phyloP scores from a whole-genome alignment of 2,329 filamentous ascomycete species.

The Colletotrichum endophyticum region DNA sequence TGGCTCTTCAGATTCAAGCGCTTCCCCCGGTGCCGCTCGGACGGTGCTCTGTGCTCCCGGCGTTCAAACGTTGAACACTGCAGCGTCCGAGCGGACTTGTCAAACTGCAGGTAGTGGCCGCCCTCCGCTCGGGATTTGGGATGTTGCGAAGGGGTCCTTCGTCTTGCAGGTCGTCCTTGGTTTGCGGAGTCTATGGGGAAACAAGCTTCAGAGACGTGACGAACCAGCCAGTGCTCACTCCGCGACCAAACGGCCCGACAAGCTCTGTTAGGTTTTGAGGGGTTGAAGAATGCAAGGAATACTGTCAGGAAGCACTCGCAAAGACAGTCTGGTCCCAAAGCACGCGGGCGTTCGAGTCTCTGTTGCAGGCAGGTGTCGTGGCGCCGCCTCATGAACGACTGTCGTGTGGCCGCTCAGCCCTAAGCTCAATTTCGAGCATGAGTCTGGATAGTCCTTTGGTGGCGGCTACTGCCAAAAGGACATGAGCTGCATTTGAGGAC shows the following conservation, averaged over 20 bases:
- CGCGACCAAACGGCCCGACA: not conserved
- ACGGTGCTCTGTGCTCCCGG: not conserved
- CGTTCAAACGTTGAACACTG: conserved; percentile 3
- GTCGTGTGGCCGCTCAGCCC: not conserved
- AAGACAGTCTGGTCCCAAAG: not conserved
- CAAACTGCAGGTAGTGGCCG: not conserved
- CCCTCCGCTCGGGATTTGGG: not conserved
- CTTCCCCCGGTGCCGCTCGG: not conserved
- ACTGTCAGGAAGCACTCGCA: not conserved
- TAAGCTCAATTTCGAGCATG: not conserved
- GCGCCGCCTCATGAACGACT: not conserved
- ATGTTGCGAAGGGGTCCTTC: not conserved
- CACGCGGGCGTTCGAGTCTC: not conserved
- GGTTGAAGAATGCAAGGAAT: not conserved
- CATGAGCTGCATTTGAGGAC: not conserved
- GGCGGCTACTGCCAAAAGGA: not conserved
- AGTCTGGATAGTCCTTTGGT: not conserved
- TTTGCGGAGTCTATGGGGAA: not conserved
- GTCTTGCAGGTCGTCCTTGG: not conserved
- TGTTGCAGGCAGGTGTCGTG: not conserved
- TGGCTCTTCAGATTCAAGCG: not conserved
- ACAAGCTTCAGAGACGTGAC: not conserved
- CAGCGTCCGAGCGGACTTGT: conserved; percentile 15
- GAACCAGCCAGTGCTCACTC: not conserved
- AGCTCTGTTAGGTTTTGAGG: not conserved